These are phyloP conservation scores for Thelephora terrestris DNA, from an alignment of 1,284 basidiomycete genomes.

Conservation along the genomic window DNA sequence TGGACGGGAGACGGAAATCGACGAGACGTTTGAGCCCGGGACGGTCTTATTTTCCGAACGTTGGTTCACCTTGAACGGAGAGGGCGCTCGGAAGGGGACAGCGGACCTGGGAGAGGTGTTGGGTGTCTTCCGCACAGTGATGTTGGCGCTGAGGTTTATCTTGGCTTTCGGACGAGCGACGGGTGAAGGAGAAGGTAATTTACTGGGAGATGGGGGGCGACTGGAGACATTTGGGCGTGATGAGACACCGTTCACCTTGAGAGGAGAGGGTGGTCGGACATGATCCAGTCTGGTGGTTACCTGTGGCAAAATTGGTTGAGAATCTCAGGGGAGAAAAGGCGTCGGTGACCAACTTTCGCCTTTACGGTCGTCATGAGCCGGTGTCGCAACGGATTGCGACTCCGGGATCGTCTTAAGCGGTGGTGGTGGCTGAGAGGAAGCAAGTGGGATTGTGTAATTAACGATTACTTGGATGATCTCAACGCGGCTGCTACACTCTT, in stretches of 20 bases:
- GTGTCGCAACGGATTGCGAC: no score
- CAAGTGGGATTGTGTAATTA: no score
- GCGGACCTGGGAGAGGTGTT: conserved; percentile 13
- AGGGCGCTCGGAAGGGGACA: conserved; percentile 26
- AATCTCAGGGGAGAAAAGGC: not conserved
- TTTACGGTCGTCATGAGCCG: conserved; percentile 10
- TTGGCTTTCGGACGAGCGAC: conserved; percentile 45
- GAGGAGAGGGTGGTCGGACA: conserved; percentile 12
- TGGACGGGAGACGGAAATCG: no score
- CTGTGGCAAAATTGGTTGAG: conserved; percentile 15
- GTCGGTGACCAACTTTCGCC: conserved; percentile 20
- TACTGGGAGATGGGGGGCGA: conserved; percentile 44
- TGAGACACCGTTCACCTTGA: conserved; percentile 9
- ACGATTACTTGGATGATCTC: conserved; percentile 20
- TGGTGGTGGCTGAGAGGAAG: no score
- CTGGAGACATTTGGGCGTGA: no score
- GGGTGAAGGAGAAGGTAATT: conserved; percentile 27
- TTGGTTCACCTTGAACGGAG: conserved; percentile 31
- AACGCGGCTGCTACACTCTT: conserved; percentile 74
- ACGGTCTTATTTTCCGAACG: not conserved
- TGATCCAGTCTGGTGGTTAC: conserved; percentile 26
- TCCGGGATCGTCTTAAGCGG: no score
- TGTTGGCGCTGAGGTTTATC: conserved; percentile 44
- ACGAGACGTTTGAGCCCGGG: not conserved
- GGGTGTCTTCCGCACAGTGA: conserved; percentile 31